Evolutionary conservation across 805 yeast genomes (phyloP).

Genomic region (Ogataea nitratoaversa): DNA sequence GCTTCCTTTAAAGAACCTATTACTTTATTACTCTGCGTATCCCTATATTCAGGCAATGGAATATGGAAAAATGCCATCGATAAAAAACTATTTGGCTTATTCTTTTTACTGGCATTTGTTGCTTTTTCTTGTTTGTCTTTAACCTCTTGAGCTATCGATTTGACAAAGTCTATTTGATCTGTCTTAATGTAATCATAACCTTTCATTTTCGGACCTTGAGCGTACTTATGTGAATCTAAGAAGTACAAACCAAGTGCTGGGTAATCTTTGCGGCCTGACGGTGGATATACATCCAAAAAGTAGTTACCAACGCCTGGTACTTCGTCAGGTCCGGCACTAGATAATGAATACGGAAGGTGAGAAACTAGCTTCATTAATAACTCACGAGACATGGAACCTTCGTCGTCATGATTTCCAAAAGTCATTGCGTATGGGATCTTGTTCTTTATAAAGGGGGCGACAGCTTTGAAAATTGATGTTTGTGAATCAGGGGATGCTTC

Average conservation of each 20-base stretch:
- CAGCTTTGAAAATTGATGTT: slow-evolving; percentile 74
- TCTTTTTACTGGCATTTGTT: background rate
- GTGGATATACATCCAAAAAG: slow-evolving; percentile 46
- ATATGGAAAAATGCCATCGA: slow-evolving; percentile 94
- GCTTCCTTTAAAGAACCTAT: slow-evolving; percentile 70
- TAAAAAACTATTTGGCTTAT: slow-evolving; percentile 38
- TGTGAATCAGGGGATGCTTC: slow-evolving; percentile 73
- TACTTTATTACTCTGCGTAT: slow-evolving; percentile 33
- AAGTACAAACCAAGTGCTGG: slow-evolving; percentile 63
- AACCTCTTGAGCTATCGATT: slow-evolving; percentile 4
- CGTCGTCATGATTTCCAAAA: slow-evolving; percentile 94
- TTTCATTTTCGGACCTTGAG: slow-evolving; percentile 59
- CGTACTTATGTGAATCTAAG: slow-evolving; percentile 79
- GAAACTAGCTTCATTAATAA: slow-evolving; percentile 55
- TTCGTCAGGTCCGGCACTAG: slow-evolving; percentile 58
- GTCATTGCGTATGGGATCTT: slow-evolving; percentile 80
- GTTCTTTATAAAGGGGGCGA: slow-evolving; percentile 61
- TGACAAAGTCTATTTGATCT: slow-evolving; percentile 21
- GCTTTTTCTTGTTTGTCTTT: slow-evolving; percentile 5
- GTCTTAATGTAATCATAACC: slow-evolving; percentile 81
- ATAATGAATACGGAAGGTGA: slow-evolving; percentile 63
- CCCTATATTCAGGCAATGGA: slow-evolving; percentile 81
- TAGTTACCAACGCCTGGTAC: slow-evolving; percentile 86
- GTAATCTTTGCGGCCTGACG: slow-evolving; percentile 23
- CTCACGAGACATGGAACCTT: slow-evolving; percentile 61